These are phyloP conservation scores for Candida quercuum DNA, from an alignment of 805 yeast genomes.

Conservation along the genomic window DNA sequence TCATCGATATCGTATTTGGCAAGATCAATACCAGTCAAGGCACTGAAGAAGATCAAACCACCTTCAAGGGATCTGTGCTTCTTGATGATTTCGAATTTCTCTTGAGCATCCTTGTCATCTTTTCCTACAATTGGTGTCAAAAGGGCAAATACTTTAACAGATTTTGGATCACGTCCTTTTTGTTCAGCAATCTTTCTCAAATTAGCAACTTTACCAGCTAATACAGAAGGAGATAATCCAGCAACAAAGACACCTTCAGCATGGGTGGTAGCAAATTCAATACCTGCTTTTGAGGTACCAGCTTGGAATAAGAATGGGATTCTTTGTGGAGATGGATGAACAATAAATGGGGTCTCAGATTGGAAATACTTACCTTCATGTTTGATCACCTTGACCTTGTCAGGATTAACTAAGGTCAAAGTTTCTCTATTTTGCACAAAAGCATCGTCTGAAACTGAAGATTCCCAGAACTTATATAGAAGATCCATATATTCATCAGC, in stretches of 20 bases:
- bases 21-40: constrained; percentile 41
- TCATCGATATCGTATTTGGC: constrained; percentile 25
- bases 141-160: constrained; percentile 33
- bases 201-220: constrained; percentile 27
- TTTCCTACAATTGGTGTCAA: constrained; percentile 33
- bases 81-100: constrained; percentile 27
- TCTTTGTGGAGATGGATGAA: constrained; percentile 35
- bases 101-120: constrained; percentile 36
- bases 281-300: constrained; percentile 36
- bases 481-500: constrained; percentile 39
- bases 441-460: constrained; percentile 37
- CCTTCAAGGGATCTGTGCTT: constrained; percentile 35
- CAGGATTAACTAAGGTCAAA: constrained; percentile 30
- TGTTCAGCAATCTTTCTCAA: constrained; percentile 27
- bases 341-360: constrained; percentile 35
- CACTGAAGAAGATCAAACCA: constrained; percentile 38
- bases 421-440: constrained; percentile 17
- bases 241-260: constrained; percentile 38
- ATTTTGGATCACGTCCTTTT: constrained; percentile 30
- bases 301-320: constrained; percentile 40
- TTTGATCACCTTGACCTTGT: constrained; percentile 31
- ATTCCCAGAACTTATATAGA: constrained; percentile 32
- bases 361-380: constrained; percentile 34
- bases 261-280: constrained; percentile 36
- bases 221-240: constrained; percentile 27